A percentile compares a stretch with the other conserved stretches of the same genome.
Evolutionary conservation across 75 land plant species (phyloP).

Genomic region (Picea sitchensis): DNA sequence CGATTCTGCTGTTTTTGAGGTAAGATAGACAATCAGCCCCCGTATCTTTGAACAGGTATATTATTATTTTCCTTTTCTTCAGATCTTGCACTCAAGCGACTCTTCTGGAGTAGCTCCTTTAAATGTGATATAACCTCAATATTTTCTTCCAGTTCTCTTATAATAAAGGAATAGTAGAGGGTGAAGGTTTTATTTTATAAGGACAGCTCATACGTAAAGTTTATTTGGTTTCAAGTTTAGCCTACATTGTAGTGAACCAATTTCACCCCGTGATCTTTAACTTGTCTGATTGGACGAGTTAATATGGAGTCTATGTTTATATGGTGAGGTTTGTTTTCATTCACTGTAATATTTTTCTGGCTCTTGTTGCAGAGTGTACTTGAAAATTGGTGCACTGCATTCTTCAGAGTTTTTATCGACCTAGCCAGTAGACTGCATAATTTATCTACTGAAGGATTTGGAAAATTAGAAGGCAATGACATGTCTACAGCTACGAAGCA

Average conservation of each 20-base stretch:
- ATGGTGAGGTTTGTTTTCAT: not conserved
- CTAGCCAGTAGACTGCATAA: slow-evolving; percentile 26
- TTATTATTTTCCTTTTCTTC: not conserved
- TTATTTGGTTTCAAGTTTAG: not conserved
- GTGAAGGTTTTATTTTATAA: not conserved
- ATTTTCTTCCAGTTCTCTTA: not conserved
- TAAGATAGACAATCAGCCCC: slow-evolving; percentile 11
- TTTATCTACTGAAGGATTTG: slow-evolving; percentile 1
- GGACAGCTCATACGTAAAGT: not conserved
- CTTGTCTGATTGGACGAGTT: not conserved
- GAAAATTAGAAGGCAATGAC: slow-evolving; percentile 15
- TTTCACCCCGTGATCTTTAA: not conserved
- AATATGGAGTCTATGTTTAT: not conserved
- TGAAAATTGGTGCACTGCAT: slow-evolving; percentile 58
- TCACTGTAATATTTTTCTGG: not conserved
- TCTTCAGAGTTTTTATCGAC: slow-evolving; percentile 45
- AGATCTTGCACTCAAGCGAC: not conserved
- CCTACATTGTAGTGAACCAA: not conserved
- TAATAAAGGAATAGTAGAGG: not conserved
- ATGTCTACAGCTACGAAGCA: slow-evolving; percentile 29
- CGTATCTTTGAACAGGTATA: not conserved
- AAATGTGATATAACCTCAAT: not conserved
- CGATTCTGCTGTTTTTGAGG: slow-evolving; percentile 49
- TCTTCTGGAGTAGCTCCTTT: not conserved
- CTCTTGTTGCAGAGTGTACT: slow-evolving; percentile 51